These are phyloP conservation scores for Russula dissimulans DNA, from an alignment of 768 basidiomycete species.

Conservation along the genomic window DNA sequence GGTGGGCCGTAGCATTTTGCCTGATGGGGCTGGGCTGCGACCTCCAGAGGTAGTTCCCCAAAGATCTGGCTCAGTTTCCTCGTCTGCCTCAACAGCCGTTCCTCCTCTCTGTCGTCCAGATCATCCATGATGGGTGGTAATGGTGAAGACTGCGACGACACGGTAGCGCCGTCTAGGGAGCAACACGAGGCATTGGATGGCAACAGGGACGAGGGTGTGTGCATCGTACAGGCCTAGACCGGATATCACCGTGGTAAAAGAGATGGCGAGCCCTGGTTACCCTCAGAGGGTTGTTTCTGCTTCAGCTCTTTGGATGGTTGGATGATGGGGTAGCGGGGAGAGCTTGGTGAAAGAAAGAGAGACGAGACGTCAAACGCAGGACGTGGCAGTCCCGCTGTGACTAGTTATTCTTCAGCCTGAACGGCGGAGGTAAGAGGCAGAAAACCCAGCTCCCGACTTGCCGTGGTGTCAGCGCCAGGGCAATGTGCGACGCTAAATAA, in stretches of 20 bases:
- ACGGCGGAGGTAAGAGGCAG: neutral
- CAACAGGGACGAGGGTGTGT: neutral
- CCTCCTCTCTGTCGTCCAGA: slow-evolving; percentile 30
- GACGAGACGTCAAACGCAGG: neutral
- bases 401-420: neutral
- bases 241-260: neutral
- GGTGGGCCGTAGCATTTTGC: neutral
- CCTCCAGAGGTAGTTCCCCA: slow-evolving; percentile 27
- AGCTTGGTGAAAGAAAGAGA: neutral
- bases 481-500: neutral
- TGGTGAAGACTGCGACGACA: neutral
- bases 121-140: slow-evolving; percentile 27
- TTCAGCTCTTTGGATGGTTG: neutral
- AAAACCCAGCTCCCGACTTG: neutral
- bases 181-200: neutral
- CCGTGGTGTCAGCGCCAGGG: neutral
- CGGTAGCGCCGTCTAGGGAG: neutral
- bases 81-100: slow-evolving; percentile 33
- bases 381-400: neutral
- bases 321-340: too few relatives aligned
- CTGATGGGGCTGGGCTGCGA: slow-evolving; percentile 2
- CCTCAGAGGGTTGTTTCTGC: neutral
- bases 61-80: slow-evolving; percentile 38
- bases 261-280: neutral
- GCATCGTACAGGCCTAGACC: neutral